phyloP scores from a whole-genome alignment of 2,329 filamentous ascomycete species.

The Colletotrichum tanaceti region DNA sequence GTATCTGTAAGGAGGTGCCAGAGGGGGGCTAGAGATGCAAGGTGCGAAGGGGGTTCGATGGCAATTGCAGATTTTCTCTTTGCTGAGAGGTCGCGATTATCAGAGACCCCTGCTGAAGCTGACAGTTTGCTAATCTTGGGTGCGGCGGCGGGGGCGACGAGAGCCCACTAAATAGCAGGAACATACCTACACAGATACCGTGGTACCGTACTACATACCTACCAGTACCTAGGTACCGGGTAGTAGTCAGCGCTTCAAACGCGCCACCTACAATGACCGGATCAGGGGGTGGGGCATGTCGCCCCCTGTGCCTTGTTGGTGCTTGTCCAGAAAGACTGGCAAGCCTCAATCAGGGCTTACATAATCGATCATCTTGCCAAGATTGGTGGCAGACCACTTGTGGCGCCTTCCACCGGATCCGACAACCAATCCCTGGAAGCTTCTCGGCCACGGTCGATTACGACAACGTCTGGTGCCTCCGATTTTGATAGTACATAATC shows the following conservation, averaged over 20 bases:
- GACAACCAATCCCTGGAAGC: conserved; percentile 28
- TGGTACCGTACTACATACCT: too few relatives aligned
- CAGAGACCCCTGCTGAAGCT: conserved; percentile 35
- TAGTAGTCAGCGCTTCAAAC: not conserved
- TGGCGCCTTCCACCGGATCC: conserved; percentile 30
- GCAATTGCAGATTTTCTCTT: conserved; percentile 38
- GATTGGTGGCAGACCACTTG: conserved; percentile 13
- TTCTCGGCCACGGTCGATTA: conserved; percentile 33
- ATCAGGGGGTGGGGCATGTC: conserved; percentile 29
- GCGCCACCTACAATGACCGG: conserved; percentile 23
- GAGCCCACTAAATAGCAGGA: conserved; percentile 32
- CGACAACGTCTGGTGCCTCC: conserved; percentile 36
- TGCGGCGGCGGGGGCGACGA: conserved; percentile 32
- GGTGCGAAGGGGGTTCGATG: conserved; percentile 31
- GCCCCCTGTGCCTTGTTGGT: conserved; percentile 15
- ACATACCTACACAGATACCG: too few relatives aligned
- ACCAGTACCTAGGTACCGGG: too few relatives aligned
- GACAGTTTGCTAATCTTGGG: conserved; percentile 39
- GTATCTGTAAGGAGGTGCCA: conserved; percentile 36
- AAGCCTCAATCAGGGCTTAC: not conserved
- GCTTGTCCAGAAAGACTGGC: not conserved
- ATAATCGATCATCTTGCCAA: not conserved
- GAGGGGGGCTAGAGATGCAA: conserved; percentile 25
- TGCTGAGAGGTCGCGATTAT: conserved; percentile 29
- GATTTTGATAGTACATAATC: not conserved